Percentiles rank a stretch among this genome's conserved stretches.
Conservation (phyloP, 208 protist species). For the Endotrypanum monterogeii region DNA sequence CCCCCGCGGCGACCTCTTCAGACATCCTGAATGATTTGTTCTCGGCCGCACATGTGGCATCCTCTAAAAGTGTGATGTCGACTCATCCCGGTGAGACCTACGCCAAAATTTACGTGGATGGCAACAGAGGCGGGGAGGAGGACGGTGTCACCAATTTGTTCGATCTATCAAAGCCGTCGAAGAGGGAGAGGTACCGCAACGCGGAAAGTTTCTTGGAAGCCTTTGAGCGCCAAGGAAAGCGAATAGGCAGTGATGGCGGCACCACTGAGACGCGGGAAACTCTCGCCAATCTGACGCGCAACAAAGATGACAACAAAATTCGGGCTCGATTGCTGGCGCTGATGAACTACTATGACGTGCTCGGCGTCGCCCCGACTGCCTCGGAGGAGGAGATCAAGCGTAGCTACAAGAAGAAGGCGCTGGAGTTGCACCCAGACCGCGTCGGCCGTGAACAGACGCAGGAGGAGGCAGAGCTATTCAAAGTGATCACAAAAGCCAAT, state of each 20-base stretch:
- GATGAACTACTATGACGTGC: conserved; percentile 93
- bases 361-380: conserved; percentile 75
- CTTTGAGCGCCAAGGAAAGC: conserved; percentile 69
- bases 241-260: conserved; percentile 1
- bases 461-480: conserved; percentile 89
- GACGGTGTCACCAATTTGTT: conserved; percentile 52
- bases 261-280: conserved; percentile 28
- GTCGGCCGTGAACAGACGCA: conserved; percentile 58
- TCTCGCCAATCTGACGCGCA: conserved; percentile 57
- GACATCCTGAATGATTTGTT: conserved; percentile 44
- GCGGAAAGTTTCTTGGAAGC: conserved; percentile 64
- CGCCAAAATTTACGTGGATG: conserved; percentile 39
- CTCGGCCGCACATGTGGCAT: background rate
- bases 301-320: conserved; percentile 77
- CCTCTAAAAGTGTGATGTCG: background rate
- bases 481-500: conserved; percentile 89
- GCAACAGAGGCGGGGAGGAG: background rate
- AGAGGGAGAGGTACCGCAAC: conserved; percentile 49
- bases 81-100: background rate
- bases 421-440: conserved; percentile 88
- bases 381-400: conserved; percentile 71
- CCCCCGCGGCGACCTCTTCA: conserved; percentile 5
- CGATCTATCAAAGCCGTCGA: conserved; percentile 60
- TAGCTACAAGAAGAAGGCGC: conserved; percentile 83
- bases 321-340: conserved; percentile 73